phyloP scores from a whole-genome alignment of 768 basidiomycete genomes.

The Leccinum imitatum region DNA sequence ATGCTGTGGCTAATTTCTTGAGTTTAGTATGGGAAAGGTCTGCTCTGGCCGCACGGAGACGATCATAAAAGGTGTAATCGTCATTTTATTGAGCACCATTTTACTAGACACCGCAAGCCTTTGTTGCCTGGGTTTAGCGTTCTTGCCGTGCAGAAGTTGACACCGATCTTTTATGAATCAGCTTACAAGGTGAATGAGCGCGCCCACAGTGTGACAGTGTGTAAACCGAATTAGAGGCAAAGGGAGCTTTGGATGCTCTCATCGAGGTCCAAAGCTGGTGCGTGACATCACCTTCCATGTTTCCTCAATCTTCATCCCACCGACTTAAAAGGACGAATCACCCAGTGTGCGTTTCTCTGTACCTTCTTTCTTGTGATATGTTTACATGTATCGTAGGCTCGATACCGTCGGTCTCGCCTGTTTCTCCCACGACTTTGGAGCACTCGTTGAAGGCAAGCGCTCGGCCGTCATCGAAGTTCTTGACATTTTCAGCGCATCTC shows the following conservation, averaged over 20 bases:
- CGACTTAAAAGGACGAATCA: neutral
- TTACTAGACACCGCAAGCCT: constrained; percentile 36
- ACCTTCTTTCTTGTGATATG: neutral
- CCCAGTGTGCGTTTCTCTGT: neutral
- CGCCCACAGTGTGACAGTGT: neutral
- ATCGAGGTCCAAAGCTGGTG: constrained; percentile 39
- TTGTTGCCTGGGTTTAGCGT: constrained; percentile 40
- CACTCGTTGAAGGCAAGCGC: constrained; percentile 45
- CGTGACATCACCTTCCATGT: neutral
- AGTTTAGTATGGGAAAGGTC: neutral
- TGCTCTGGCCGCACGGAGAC: neutral
- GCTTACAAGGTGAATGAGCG: constrained; percentile 19
- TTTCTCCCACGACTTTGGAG: constrained; percentile 56
- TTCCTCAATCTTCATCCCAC: neutral
- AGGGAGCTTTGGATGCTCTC: constrained; percentile 29
- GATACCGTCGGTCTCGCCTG: constrained; percentile 60
- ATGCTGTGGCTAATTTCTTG: neutral
- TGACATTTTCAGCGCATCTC: constrained; percentile 32
- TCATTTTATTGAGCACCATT: neutral
- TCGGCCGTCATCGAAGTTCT: constrained; percentile 42
- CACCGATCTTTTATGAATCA: constrained; percentile 40
- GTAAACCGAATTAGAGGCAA: constrained; percentile 20
- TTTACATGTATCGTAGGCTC: constrained; percentile 23
- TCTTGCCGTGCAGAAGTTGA: constrained; percentile 36
- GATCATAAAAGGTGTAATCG: neutral